phyloP scores from a whole-genome alignment of 2,329 filamentous ascomycete species.

The Metarhizium robertsii region DNA sequence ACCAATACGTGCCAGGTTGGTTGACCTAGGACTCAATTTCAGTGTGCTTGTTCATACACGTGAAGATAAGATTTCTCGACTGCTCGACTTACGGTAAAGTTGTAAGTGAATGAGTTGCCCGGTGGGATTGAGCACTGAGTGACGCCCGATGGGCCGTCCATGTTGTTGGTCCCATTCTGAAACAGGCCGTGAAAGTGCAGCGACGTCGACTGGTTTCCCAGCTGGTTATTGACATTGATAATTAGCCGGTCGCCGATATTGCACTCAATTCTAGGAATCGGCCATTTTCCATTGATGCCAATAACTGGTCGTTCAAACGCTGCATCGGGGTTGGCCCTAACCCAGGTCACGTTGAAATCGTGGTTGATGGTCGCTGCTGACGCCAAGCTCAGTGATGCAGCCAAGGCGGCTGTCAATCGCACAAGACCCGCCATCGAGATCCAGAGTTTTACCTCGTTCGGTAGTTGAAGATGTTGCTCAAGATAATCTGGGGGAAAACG shows the following conservation, averaged over 20 bases:
- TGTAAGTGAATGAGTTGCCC: slow-evolving; percentile 57
- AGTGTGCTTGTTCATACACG: background rate
- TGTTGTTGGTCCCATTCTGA: slow-evolving; percentile 56
- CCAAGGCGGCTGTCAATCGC: slow-evolving; percentile 7
- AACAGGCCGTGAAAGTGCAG: slow-evolving; percentile 65
- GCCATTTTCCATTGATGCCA: slow-evolving; percentile 71
- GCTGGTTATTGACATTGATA: slow-evolving; percentile 47
- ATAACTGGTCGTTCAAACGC: slow-evolving; percentile 55
- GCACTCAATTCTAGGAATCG: slow-evolving; percentile 56
- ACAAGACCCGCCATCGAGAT: slow-evolving; percentile 10
- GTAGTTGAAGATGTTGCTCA: background rate
- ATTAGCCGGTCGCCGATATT: slow-evolving; percentile 52
- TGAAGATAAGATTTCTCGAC: background rate
- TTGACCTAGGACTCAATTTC: slow-evolving; percentile 32
- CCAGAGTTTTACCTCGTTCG: background rate
- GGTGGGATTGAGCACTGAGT: slow-evolving; percentile 60
- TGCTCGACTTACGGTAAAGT: slow-evolving; percentile 46
- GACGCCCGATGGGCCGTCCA: slow-evolving; percentile 61
- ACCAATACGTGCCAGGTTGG: slow-evolving; percentile 72
- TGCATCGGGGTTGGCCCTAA: slow-evolving; percentile 63
- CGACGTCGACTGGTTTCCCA: slow-evolving; percentile 54
- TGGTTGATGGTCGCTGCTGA: slow-evolving; percentile 40
- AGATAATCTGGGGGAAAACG: background rate
- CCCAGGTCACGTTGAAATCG: slow-evolving; percentile 64
- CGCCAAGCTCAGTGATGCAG: slow-evolving; percentile 11